These are phyloP conservation scores for Cucurbita pepo DNA, from an alignment of 306 rosid species.

Conservation along the genomic window DNA sequence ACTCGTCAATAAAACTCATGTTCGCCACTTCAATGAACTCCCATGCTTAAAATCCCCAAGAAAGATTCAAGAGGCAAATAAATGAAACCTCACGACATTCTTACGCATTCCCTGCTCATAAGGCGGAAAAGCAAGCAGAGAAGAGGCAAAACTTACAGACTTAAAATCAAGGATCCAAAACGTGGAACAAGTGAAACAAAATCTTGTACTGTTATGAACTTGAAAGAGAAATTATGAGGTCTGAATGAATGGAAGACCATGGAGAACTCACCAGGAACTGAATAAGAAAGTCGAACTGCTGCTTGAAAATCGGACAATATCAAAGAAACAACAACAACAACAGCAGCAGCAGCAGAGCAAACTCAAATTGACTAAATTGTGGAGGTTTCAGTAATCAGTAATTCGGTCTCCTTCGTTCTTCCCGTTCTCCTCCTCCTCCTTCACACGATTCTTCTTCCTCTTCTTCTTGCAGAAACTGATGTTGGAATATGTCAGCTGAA, in stretches of 20 bases:
- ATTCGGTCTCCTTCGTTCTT: too few species aligned
- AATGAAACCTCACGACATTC: conserved; percentile 12
- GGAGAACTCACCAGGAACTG: background rate
- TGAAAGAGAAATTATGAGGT: background rate
- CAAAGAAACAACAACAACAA: background rate
- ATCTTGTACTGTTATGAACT: background rate
- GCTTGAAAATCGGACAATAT: background rate
- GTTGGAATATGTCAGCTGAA: background rate
- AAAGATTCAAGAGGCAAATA: background rate
- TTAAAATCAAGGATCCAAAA: conserved; percentile 39
- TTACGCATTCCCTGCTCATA: background rate
- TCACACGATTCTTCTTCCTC: background rate
- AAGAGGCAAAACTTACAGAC: conserved; percentile 7
- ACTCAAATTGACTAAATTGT: background rate
- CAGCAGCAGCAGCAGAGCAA: too few species aligned
- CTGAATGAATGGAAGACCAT: background rate
- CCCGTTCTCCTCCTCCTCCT: too few species aligned
- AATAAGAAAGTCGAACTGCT: too few species aligned
- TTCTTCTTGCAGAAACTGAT: background rate
- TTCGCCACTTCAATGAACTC: background rate
- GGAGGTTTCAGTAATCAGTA: background rate
- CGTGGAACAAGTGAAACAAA: conserved; percentile 3
- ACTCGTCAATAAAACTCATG: conserved; percentile 2
- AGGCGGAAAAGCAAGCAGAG: background rate
- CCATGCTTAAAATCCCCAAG: conserved; percentile 14